Conservation (phyloP, 2,329 filamentous ascomycete species). For the Ascochyta viciae-villosae region DNA sequence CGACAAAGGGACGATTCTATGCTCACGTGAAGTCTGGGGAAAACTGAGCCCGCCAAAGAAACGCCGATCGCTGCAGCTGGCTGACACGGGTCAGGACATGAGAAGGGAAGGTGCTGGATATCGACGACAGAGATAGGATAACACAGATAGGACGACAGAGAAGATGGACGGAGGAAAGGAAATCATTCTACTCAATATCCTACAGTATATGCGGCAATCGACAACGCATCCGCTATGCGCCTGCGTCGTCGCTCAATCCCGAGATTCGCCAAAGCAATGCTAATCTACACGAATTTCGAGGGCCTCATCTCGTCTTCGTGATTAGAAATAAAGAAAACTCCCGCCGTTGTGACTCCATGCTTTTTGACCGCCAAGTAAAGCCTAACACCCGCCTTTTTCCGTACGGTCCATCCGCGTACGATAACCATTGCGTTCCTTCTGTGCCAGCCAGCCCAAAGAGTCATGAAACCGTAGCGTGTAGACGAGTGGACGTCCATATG, state of each 20-base stretch:
- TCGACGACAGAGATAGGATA: not conserved
- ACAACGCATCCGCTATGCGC: not conserved
- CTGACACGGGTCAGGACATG: not conserved
- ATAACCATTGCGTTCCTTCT: conserved; percentile 26
- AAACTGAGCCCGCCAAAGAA: not conserved
- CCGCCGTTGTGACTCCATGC: conserved; percentile 29
- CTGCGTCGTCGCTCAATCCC: conserved; percentile 14
- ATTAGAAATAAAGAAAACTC: conserved; percentile 18
- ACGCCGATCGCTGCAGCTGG: not conserved
- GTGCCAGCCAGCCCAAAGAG: conserved; percentile 36
- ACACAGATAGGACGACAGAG: not conserved
- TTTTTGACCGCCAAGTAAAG: conserved; percentile 32
- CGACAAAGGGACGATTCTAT: not conserved
- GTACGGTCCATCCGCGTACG: conserved; percentile 17
- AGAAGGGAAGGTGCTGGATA: not conserved
- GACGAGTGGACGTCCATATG: conserved; percentile 20
- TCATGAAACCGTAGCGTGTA: conserved; percentile 26
- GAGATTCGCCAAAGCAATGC: conserved; percentile 25
- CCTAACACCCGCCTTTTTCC: conserved; percentile 13
- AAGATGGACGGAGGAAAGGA: not conserved
- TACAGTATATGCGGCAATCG: conserved; percentile 32
- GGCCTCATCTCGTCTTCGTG: conserved; percentile 12
- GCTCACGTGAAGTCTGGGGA: not conserved
- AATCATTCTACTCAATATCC: conserved; percentile 25
- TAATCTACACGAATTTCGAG: conserved; percentile 26